A percentile compares a stretch with the other conserved stretches of the same genome.
These are phyloP conservation scores for Colletotrichum eremochloae DNA, from an alignment of 2,329 filamentous ascomycete species.

Conservation along the genomic window DNA sequence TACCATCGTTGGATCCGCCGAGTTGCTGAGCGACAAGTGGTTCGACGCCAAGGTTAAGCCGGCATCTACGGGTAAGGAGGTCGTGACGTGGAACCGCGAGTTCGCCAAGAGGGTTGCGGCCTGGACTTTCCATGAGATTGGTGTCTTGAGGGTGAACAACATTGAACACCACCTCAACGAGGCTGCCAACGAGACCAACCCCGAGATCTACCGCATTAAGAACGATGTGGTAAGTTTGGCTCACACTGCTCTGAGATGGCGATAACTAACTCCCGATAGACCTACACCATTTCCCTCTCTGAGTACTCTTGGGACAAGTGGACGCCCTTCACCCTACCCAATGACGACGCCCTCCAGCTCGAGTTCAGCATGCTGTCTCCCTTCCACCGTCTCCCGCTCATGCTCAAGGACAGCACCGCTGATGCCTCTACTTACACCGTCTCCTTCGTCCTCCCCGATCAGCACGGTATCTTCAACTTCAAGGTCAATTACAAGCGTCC, in stretches of 20 bases:
- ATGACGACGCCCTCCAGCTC: slow-evolving; percentile 84
- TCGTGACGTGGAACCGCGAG: slow-evolving; percentile 81
- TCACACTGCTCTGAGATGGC: neutral
- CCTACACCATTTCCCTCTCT: slow-evolving; percentile 89
- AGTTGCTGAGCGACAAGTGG: slow-evolving; percentile 91
- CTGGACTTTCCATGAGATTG: slow-evolving; percentile 97
- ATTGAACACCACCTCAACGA: slow-evolving; percentile 82
- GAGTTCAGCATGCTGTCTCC: slow-evolving; percentile 99
- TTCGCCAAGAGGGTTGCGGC: slow-evolving; percentile 88
- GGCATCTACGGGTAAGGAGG: slow-evolving; percentile 61
- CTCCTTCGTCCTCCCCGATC: slow-evolving; percentile 88
- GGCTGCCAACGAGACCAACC: slow-evolving; percentile 75
- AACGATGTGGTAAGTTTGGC: slow-evolving; percentile 88
- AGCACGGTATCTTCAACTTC: slow-evolving; percentile 99
- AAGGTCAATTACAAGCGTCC: slow-evolving; percentile 96
- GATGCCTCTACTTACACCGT: slow-evolving; percentile 81
- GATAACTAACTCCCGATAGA: slow-evolving; percentile 62
- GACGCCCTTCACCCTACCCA: slow-evolving; percentile 78
- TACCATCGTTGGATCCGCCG: slow-evolving; percentile 85
- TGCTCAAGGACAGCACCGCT: slow-evolving; percentile 67
- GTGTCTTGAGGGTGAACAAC: slow-evolving; percentile 86
- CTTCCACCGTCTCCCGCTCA: slow-evolving; percentile 88
- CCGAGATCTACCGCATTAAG: slow-evolving; percentile 93
- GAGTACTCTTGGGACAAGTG: slow-evolving; percentile 84
- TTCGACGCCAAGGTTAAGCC: slow-evolving; percentile 84